phyloP scores from a whole-genome alignment of 1,284 basidiomycete genomes.

The Schizophyllum amplum region DNA sequence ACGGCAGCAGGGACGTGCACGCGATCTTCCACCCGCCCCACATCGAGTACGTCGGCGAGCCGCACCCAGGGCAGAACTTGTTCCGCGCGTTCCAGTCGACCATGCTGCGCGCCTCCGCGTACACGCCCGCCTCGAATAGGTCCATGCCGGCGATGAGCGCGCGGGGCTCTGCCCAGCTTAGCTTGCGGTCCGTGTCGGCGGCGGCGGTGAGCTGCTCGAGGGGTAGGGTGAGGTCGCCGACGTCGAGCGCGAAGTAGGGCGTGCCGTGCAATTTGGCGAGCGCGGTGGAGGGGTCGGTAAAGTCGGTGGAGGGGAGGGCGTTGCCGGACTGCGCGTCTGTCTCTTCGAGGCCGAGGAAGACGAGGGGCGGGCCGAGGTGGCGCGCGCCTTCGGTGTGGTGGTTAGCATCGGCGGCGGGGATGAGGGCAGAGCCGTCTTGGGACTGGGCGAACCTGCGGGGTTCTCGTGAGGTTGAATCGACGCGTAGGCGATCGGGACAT shows the following conservation, averaged over 20 bases:
- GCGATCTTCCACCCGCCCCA: constrained; percentile 96
- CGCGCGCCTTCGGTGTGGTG: constrained; percentile 56
- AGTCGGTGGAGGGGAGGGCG: constrained; percentile 56
- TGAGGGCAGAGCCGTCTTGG: constrained; percentile 35
- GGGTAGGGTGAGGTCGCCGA: constrained; percentile 36
- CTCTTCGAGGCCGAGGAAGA: constrained; percentile 75
- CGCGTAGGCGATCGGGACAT: background rate
- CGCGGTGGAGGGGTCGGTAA: constrained; percentile 36
- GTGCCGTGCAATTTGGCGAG: constrained; percentile 42
- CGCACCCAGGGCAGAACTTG: constrained; percentile 87
- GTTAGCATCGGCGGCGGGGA: constrained; percentile 30
- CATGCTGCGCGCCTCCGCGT: constrained; percentile 72
- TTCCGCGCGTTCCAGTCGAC: constrained; percentile 22
- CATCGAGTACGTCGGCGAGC: constrained; percentile 73
- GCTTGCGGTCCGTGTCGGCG: constrained; percentile 19
- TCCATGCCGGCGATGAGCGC: constrained; percentile 34
- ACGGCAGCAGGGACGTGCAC: constrained; percentile 69
- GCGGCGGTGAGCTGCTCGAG: constrained; percentile 12
- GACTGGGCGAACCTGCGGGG: constrained; percentile 49
- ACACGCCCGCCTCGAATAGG: constrained; percentile 59
- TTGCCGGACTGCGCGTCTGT: constrained; percentile 29
- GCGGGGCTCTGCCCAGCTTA: constrained; percentile 67
- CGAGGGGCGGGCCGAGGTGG: constrained; percentile 40
- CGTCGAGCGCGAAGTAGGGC: constrained; percentile 24
- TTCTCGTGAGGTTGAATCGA: background rate